phyloP scores from a whole-genome alignment of 768 basidiomycete species.

The Podaxis sp. region DNA sequence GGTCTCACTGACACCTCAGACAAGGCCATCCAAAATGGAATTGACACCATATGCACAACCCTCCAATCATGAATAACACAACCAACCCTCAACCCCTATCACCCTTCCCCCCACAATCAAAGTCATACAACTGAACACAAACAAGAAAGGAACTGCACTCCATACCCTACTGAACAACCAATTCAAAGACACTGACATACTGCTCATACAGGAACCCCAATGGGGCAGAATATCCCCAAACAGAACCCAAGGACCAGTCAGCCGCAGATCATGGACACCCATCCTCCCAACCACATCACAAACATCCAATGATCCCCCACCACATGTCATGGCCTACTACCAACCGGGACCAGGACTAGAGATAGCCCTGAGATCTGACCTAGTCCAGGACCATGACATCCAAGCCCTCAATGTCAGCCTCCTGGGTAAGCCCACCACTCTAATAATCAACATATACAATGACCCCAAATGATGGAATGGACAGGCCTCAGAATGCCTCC shows the following conservation, averaged over 20 bases:
- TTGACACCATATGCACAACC: no score
- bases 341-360: constrained; percentile 18
- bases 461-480: neutral
- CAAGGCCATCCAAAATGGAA: no score
- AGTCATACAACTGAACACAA: constrained; percentile 21
- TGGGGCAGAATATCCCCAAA: constrained; percentile 22
- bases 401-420: constrained; percentile 25
- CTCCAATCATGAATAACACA: constrained; percentile 9
- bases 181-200: constrained; percentile 21
- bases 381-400: constrained; percentile 23
- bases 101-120: no score
- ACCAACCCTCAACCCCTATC: no score
- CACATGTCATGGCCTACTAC: constrained; percentile 22
- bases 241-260: constrained; percentile 14
- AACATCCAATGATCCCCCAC: constrained; percentile 7
- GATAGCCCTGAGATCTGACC: constrained; percentile 25
- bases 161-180: constrained; percentile 19
- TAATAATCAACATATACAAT: constrained; percentile 28
- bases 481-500: neutral
- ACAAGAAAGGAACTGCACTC: constrained; percentile 17
- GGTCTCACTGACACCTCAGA: no score
- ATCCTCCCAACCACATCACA: constrained; percentile 6
- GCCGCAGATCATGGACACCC: constrained; percentile 20
- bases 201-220: constrained; percentile 26
- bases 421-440: constrained; percentile 14